Evolutionary conservation across 331 rosid genomes (phyloP), one percentile per base, ranked within the genome.

Genomic region (Pyrus hybrid): DNA sequence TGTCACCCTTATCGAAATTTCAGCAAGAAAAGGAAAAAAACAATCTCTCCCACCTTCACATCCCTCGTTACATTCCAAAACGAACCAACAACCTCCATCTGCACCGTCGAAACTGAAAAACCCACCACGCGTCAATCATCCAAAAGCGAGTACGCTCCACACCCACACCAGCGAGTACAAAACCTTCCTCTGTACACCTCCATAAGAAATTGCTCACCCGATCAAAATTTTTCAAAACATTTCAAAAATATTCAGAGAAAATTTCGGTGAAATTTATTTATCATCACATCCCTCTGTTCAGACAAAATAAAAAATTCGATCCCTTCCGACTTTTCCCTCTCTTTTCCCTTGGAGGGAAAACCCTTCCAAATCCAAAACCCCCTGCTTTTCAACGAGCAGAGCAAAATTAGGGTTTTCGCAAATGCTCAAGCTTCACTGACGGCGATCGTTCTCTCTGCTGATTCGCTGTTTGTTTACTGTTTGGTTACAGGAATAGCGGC

Each of bases 341-440:
- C 95, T 90, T 88, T 85, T 37, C 71, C 76, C 53, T 78, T 92
- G 97, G 99, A 94, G 97, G 97, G 96, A 91, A 90, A 89, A 80
- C 73, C 13, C 37, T 54, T 66, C 71, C 76, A 22, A 57, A 61
- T 57, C 62, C 68, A 56, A 71, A 41, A 80, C 37, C 85, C 79
- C 71, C 67, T 78, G 70, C 83, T 68, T 76, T 78, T 61, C 72
- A 26, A 73, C 77, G n/a, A 60, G 73, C 73, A 18, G 60, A 82
- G 71, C 81, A 81, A 79, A 77, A 77, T 77, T 86, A 91, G 90
- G 95, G 91, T 83, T 73, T 91, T 83, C 73, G 13, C 41, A 41
- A 74, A 49, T 62, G 47, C 64, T 82, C 71, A 26, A 76, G 72
- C 80, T 81, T 43, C 83, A 66, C 77, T 67, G 2, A 53, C 62